These are phyloP conservation scores for Schizophyllum commune DNA, from an alignment of 1,284 basidiomycete genomes.

Conservation along the genomic window DNA sequence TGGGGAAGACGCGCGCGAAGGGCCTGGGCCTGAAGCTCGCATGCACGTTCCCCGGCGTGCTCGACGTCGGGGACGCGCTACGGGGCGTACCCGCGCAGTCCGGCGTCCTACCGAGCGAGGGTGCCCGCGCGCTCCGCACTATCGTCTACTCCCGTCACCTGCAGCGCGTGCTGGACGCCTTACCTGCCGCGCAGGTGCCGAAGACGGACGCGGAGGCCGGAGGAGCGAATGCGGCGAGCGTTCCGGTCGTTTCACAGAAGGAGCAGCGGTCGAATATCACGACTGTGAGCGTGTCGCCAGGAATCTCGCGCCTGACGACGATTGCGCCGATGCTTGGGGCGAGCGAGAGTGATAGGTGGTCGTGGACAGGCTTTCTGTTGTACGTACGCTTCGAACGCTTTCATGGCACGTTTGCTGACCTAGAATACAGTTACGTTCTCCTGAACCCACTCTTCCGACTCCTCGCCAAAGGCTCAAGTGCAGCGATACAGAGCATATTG, in stretches of 20 bases:
- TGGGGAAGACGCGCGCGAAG: constrained; percentile 12
- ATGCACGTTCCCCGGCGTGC: constrained; percentile 11
- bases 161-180: constrained; percentile 70
- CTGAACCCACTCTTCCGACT: constrained; percentile 53
- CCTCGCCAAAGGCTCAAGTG: constrained; percentile 51
- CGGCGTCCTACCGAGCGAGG: constrained; percentile 50
- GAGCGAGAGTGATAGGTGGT: constrained; percentile 21
- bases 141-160: constrained; percentile 62
- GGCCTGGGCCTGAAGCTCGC: constrained; percentile 25
- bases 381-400: constrained; percentile 19
- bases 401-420: constrained; percentile 3
- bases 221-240: constrained; percentile 23
- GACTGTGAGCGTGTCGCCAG: constrained; percentile 63
- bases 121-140: constrained; percentile 55
- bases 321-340: constrained; percentile 49
- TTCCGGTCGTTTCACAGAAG: constrained; percentile 45
- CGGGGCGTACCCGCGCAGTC: neutral
- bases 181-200: constrained; percentile 52
- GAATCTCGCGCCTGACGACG: constrained; percentile 61
- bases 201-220: constrained; percentile 32
- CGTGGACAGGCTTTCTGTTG: constrained; percentile 38
- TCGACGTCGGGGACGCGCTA: constrained; percentile 3
- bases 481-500: constrained; percentile 55
- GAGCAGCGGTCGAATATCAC: constrained; percentile 52
- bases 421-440: constrained; percentile 38